Evolutionary conservation across 495 filamentous ascomycete species (phyloP), one percentile per base, ranked within the genome.

Genomic region (Paragyromitra xinjiangensis): DNA sequence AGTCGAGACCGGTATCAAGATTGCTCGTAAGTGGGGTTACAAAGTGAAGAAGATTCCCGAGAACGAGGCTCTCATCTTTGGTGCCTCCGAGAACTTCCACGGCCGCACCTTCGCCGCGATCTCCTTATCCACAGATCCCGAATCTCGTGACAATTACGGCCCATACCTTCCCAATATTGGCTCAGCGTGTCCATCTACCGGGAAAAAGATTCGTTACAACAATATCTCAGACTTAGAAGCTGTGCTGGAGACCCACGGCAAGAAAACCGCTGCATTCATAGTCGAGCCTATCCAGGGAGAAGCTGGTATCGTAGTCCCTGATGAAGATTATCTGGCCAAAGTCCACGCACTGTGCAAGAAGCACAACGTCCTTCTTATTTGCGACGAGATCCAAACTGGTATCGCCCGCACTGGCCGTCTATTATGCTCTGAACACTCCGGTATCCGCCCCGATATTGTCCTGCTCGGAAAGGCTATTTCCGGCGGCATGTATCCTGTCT

Each of bases 11-110:
- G 94, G 90, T 29, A 91, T 99, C 83, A 99, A 99, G 88, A 91
- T 99, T 85, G 95, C 96, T 73, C 89, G 95, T 67, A 99, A 99
- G 85, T 99, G 95, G 95, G 95, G 94, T 5, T 99, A 99, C 86
- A 97, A 97, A 84, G 89, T 92, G 79, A 99, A 99, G 88, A 90
- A 91, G 9, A 95, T 99, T 50, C 91, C 93, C 1, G 87, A 92
- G 81, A 92, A 92, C 80, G 88, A 94, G 85, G 95, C 95, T 1
- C 78, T 95, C 39, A 89, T 99, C 8, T 91, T 98, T 83, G 91
- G 90, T 81, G 96, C 90, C 45, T 84, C 90, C 75, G 93, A 97
- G 84, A 98, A 98, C 84, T 99, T 99, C 85, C 95, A 99, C 84
- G 95, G 95, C 64, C 88, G 95, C 76, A 99, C 95, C 42, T 97